Percentiles rank a stretch among this genome's conserved stretches.
phyloP scores from a whole-genome alignment of 108 stramenopile genomes.

The Nitzschia sp. region DNA sequence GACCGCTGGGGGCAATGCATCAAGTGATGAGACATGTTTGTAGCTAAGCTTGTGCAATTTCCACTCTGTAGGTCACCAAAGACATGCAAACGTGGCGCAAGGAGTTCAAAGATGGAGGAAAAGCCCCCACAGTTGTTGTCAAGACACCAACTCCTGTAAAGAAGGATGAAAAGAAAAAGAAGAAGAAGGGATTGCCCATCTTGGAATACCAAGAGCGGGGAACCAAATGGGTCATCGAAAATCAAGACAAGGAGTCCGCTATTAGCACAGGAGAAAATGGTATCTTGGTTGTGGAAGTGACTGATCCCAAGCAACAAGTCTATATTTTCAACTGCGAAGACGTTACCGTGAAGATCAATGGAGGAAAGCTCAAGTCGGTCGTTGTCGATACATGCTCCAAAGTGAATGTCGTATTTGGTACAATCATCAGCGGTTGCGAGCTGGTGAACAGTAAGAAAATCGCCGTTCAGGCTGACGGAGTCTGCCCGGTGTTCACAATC shows the following conservation, averaged over 20 bases:
- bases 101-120: slow-evolving; percentile 82
- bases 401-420: slow-evolving; percentile 83
- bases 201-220: slow-evolving; percentile 87
- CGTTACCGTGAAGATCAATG: slow-evolving; percentile 88
- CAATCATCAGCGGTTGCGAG: slow-evolving; percentile 87
- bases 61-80: slow-evolving; percentile 56
- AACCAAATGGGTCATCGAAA: slow-evolving; percentile 93
- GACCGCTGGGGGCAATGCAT: too few species aligned
- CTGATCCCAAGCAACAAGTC: slow-evolving; percentile 90
- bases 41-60: neutral
- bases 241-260: slow-evolving; percentile 82
- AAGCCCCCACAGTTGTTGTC: slow-evolving; percentile 9
- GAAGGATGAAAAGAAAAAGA: slow-evolving; percentile 42
- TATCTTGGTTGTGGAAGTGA: slow-evolving; percentile 75
- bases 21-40: neutral
- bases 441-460: slow-evolving; percentile 93
- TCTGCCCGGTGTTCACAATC: slow-evolving; percentile 91
- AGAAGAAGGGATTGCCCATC: slow-evolving; percentile 77
- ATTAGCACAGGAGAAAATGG: slow-evolving; percentile 41
- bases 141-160: slow-evolving; percentile 17
- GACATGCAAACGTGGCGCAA: slow-evolving; percentile 96
- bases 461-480: slow-evolving; percentile 79
- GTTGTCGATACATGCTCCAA: slow-evolving; percentile 88
- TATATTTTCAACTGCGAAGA: slow-evolving; percentile 87
- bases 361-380: slow-evolving; percentile 90